Percentiles rank a stretch among this genome's conserved stretches.
These are phyloP conservation scores for Tulasnella sp. DNA, from an alignment of 768 basidiomycete genomes.

Conservation along the genomic window DNA sequence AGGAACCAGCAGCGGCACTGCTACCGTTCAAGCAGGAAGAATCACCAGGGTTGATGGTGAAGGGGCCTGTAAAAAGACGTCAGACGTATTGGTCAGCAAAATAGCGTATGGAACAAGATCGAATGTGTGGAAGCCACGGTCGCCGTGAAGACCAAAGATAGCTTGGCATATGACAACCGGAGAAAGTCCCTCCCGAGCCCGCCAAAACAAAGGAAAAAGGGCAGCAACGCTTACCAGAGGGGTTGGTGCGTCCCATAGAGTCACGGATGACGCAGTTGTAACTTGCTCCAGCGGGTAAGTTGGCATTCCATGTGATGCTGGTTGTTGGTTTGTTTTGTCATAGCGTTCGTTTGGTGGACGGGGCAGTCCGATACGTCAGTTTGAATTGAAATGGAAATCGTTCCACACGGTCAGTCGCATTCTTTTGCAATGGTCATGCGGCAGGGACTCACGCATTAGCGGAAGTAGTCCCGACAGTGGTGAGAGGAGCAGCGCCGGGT, in stretches of 20 bases:
- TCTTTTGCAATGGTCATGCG: not conserved
- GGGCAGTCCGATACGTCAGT: not conserved
- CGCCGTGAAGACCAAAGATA: not conserved
- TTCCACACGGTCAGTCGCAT: not conserved
- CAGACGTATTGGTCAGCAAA: not conserved
- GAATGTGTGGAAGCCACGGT: not conserved
- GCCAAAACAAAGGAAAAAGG: not conserved
- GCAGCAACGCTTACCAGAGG: constrained; percentile 9
- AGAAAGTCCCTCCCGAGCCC: not conserved
- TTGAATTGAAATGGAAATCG: not conserved
- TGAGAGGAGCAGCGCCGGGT: constrained; percentile 17
- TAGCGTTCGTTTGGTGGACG: not conserved
- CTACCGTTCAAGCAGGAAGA: not conserved
- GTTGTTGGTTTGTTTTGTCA: not conserved
- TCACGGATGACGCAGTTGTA: constrained; percentile 25
- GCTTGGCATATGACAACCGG: not conserved
- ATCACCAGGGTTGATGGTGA: constrained; percentile 4
- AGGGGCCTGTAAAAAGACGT: not conserved
- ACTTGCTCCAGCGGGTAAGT: constrained; percentile 18
- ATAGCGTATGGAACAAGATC: not conserved
- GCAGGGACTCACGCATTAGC: not conserved
- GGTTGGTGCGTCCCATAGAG: constrained; percentile 19
- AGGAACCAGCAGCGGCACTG: not conserved
- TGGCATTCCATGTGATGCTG: constrained; percentile 19
- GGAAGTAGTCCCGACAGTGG: constrained; percentile 16